phyloP scores from a whole-genome alignment of 176 grass and related monocot species.

The Alopecurus myosuroides region DNA sequence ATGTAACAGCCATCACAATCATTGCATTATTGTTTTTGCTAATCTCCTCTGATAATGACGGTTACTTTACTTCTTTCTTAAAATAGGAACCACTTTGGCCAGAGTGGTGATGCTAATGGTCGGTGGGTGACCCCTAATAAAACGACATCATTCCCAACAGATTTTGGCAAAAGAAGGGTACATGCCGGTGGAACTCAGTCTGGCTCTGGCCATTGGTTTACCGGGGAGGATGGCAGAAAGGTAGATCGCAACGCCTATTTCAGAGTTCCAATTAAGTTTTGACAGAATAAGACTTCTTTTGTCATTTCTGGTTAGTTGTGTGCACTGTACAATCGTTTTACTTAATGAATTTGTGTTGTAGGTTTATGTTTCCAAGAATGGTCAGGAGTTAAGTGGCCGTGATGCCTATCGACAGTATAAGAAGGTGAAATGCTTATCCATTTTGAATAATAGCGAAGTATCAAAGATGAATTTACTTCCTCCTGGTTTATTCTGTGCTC shows the following conservation, averaged over 20 bases:
- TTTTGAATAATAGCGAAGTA: background rate
- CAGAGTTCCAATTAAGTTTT: background rate
- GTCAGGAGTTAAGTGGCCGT: constrained; percentile 63
- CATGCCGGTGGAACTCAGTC: constrained; percentile 44
- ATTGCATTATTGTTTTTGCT: background rate
- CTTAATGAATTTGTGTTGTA: constrained; percentile 36
- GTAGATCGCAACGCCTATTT: constrained; percentile 23
- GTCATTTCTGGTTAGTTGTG: background rate
- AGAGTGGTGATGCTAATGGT: constrained; percentile 7
- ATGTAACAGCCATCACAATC: constrained; percentile 26
- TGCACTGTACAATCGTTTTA: constrained; percentile 10
- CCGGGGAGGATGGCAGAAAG: constrained; percentile 62
- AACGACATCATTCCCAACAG: constrained; percentile 35
- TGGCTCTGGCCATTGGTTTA: constrained; percentile 93
- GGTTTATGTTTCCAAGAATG: constrained; percentile 82
- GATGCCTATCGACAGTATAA: constrained; percentile 67
- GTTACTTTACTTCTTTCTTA: background rate
- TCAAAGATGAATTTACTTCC: background rate
- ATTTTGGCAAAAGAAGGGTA: constrained; percentile 71
- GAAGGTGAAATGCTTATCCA: constrained; percentile 38
- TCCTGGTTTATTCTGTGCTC: constrained; percentile 11
- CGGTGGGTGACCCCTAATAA: constrained; percentile 35
- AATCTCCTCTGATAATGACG: constrained; percentile 13
- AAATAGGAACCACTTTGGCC: constrained; percentile 35
- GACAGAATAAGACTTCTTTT: background rate